Evolutionary conservation across 345 rosid genomes (phyloP), one percentile per base, ranked within the genome.

Genomic region (Balakata baccata): DNA sequence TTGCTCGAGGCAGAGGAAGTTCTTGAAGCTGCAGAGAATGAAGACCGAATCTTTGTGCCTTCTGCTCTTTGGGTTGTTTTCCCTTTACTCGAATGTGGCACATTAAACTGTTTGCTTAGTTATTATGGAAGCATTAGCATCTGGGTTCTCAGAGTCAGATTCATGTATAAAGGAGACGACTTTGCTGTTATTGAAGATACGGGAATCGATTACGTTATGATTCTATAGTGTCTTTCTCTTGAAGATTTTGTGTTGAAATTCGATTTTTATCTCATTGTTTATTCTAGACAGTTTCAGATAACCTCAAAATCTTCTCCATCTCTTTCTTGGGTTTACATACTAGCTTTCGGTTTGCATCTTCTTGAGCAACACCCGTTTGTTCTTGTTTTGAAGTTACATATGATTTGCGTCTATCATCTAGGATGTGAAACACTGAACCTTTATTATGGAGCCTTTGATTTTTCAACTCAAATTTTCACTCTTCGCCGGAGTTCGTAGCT

Each of bases 221-320:
- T 68, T 75, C 78, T 53, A 11, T 23, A 49, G 69, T 11, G 60
- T 68, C 73, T 75, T 61, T 53, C 62, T 69, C 52, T 61, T 23
- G 46, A 75, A 69, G 69, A 49, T 69, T 46, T 66, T 52, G 73
- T 68, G 73, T 69, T 38, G 39, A 37, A 29, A 60, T 57, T 75
- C 49, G 53, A 23, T 50, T 61, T 75, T 59, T 46, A 16, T 38
- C 53, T 29, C 34, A 29, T 29, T 29, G 2, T 29, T 29, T 29
- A 29, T 29, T 2, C 34, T 29, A 29, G 34, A 29, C 34, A 29
- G 34, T 64, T 63, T 49, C 51, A 25, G 14, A 17, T 16, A 29
- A 29, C 34, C 34, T 37, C 46, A 47, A 43, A 57, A 25, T 29
- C 16, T n/a, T 14, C 39, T 34, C 23, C 22, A 2, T 47, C 11